Evolutionary conservation across 352 stramenopile genomes (phyloP).

Genomic region (Globisporangium solare): DNA sequence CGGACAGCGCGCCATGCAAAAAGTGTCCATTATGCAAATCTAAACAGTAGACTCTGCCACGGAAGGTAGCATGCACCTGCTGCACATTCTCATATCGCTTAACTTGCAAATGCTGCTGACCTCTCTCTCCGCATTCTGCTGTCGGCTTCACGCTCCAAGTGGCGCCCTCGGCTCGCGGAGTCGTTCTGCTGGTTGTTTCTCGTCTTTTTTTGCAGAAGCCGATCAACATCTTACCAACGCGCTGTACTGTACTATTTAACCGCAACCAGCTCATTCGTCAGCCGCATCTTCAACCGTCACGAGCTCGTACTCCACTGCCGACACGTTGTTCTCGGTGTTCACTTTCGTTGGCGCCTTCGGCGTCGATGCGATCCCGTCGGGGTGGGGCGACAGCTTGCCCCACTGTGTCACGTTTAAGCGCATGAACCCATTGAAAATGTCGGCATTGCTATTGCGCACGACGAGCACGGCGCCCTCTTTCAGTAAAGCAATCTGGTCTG

Average conservation of each 20-base stretch:
- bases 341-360: slow-evolving; percentile 38
- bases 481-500: slow-evolving; percentile 77
- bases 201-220: too few species aligned
- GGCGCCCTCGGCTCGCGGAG: neutral
- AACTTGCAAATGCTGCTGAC: too few species aligned
- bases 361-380: slow-evolving; percentile 71
- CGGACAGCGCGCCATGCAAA: too few species aligned
- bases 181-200: slow-evolving; percentile 7
- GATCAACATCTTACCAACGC: too few species aligned
- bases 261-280: slow-evolving; percentile 25
- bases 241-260: too few species aligned
- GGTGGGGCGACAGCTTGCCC: slow-evolving; percentile 71
- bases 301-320: slow-evolving; percentile 78
- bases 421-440: slow-evolving; percentile 86
- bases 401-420: slow-evolving; percentile 81
- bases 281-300: slow-evolving; percentile 60
- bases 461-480: slow-evolving; percentile 54
- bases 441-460: slow-evolving; percentile 76
- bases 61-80: too few species aligned
- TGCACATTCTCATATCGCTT: too few species aligned
- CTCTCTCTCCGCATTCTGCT: too few species aligned
- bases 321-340: slow-evolving; percentile 73
- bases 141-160: too few species aligned
- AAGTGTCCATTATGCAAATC: too few species aligned
- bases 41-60: too few species aligned